Evolutionary conservation across 345 rosid species (phyloP), one percentile per base, ranked within the genome.

Genomic region (Litchi chinensis): DNA sequence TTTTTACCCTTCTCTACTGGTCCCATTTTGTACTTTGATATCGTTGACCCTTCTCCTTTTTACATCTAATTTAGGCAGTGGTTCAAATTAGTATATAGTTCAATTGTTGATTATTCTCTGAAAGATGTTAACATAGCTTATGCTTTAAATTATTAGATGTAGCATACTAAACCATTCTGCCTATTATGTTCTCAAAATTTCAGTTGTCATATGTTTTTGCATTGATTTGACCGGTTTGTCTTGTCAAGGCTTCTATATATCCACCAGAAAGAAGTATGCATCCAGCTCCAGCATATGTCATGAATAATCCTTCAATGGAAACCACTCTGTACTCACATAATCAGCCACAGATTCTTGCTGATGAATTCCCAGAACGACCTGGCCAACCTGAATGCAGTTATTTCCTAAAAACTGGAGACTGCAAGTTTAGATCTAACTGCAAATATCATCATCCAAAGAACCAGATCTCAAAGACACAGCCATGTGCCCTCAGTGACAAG

Each of bases 301-400:
- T 85, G 76, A 83, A 75, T 77, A 85, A 76, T 80, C 82, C 82
- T 15, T 71, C 85, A 40, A 74, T 85, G 54, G 93, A 86, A 71
- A 75, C 82, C 76, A 85, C 76, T 71, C 70, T 83, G 11, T 89
- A 89, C 80, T 48, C 85, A 19, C 86, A 82, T 67, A 88, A 88
- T 82, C 90, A 85, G 80, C 85, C 81, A 44, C 92, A 80, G 73
- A 84, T 82, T 79, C 64, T 81, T 70, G 83, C 84, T 50, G 98
- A 91, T 75, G 98, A 94, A 75, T 96, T 87, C 80, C 98, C 99
- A 2, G 95, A 91, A 80, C 93, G 98, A 76, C 98, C 98, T 32
- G 98, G 94, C 81, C 93, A 88, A 79, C 95, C 97, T n/a, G 98
- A 90, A 50, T 96, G 98, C 88, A 85, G 78, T 79, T 94, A 84